Evolutionary conservation across 2,329 filamentous ascomycete genomes (phyloP).

Genomic region (Hirsutella rhossiliensis): DNA sequence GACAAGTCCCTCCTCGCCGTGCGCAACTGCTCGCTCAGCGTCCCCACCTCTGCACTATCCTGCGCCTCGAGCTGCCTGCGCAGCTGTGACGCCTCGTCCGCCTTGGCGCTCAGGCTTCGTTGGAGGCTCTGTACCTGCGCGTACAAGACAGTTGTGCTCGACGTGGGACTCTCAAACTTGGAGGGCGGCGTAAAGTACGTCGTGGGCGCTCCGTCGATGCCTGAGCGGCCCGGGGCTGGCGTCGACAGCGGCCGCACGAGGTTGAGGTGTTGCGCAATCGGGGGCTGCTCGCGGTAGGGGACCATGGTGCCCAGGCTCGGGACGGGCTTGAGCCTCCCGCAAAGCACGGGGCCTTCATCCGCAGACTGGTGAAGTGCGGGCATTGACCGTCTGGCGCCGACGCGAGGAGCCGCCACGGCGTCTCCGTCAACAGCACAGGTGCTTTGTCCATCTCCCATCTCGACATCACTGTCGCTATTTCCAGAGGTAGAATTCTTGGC

Average conservation of each 20-base stretch:
- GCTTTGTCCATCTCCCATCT: too few species aligned
- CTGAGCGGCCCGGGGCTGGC: background rate
- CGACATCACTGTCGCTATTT: too few species aligned
- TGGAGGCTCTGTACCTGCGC: slow-evolving; percentile 37
- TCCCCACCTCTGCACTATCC: slow-evolving; percentile 29
- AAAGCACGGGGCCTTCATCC: background rate
- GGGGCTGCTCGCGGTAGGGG: slow-evolving; percentile 22
- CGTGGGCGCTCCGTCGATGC: background rate
- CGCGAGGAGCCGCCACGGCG: background rate
- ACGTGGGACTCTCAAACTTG: background rate
- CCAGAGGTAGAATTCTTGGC: too few species aligned
- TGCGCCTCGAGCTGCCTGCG: slow-evolving; percentile 32
- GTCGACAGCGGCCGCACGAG: slow-evolving; percentile 21
- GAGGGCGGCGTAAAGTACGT: too few species aligned
- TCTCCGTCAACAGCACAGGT: too few species aligned
- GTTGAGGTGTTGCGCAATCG: slow-evolving; percentile 25
- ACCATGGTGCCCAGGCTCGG: slow-evolving; percentile 26
- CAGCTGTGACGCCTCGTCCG: slow-evolving; percentile 33
- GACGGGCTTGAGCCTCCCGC: slow-evolving; percentile 7
- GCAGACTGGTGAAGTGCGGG: background rate
- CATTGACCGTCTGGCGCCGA: background rate
- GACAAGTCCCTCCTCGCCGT: slow-evolving; percentile 17
- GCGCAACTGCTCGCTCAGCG: slow-evolving; percentile 35
- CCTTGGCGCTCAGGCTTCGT: slow-evolving; percentile 29
- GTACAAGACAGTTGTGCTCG: slow-evolving; percentile 27